phyloP scores from a whole-genome alignment of 352 stramenopile genomes.

The Chrysophaeum taylorii region DNA sequence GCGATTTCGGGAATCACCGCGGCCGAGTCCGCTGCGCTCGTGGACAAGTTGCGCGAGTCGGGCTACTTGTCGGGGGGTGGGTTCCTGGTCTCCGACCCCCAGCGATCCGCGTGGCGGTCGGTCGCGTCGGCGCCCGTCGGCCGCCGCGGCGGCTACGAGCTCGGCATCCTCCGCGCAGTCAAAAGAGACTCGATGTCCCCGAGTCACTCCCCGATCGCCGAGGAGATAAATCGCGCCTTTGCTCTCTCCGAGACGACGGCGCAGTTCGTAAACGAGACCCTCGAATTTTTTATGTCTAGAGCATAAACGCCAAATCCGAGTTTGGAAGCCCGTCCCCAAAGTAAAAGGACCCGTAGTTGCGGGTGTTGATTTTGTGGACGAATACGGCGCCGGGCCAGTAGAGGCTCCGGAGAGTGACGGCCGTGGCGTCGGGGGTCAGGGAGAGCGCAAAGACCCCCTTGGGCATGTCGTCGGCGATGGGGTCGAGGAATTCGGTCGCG shows the following conservation, averaged over 20 bases:
- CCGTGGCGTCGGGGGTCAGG: constrained; percentile 12
- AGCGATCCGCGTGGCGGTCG: constrained; percentile 1
- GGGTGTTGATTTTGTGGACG: constrained; percentile 26
- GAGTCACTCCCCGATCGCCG: neutral
- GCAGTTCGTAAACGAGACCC: neutral
- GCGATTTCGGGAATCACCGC: neutral
- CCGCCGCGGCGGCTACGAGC: neutral
- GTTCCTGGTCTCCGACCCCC: neutral
- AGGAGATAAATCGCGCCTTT: neutral
- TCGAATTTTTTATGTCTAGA: constrained; percentile 26
- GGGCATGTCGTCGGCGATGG: constrained; percentile 22
- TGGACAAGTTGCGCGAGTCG: neutral
- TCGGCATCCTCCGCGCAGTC: neutral
- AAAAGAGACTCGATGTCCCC: neutral
- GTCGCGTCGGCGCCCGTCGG: constrained; percentile 1
- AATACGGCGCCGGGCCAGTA: constrained; percentile 35
- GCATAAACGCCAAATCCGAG: constrained; percentile 34
- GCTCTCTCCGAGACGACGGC: neutral
- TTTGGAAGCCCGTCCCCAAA: constrained; percentile 36
- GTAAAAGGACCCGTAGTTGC: constrained; percentile 31
- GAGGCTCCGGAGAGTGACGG: constrained; percentile 23
- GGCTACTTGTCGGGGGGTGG: constrained; percentile 1
- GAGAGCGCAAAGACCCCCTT: constrained; percentile 21
- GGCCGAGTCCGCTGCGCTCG: neutral
- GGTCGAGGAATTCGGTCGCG: constrained; percentile 28